phyloP scores from a whole-genome alignment of 768 basidiomycete genomes.

The Ramaria sp. region DNA sequence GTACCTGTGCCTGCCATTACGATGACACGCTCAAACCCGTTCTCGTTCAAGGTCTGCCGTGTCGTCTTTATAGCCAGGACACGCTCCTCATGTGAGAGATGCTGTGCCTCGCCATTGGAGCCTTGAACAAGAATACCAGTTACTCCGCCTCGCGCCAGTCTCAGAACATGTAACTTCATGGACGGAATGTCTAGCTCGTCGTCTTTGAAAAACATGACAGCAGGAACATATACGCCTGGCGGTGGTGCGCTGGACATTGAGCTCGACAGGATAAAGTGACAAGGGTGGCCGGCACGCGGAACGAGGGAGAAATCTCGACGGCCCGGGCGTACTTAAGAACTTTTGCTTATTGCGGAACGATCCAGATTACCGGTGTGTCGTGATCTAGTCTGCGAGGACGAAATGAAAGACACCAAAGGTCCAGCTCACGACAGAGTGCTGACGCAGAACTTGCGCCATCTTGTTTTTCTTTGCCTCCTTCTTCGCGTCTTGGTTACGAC shows the following conservation, averaged over 20 bases:
- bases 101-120: constrained; percentile 68
- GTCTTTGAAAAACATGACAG: constrained; percentile 63
- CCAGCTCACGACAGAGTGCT: background rate
- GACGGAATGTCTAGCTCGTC: constrained; percentile 61
- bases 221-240: constrained; percentile 66
- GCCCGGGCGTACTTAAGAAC: background rate
- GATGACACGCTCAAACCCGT: constrained; percentile 54
- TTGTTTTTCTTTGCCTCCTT: background rate
- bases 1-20: constrained; percentile 81
- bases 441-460: background rate
- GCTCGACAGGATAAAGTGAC: no score
- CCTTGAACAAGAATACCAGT: constrained; percentile 66
- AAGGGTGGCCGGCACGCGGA: background rate
- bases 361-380: background rate
- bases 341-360: background rate
- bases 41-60: constrained; percentile 58
- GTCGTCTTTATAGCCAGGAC: constrained; percentile 51
- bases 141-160: constrained; percentile 69
- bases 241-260: constrained; percentile 37
- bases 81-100: constrained; percentile 63
- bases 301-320: background rate
- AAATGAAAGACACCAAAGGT: no score
- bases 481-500: background rate
- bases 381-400: background rate
- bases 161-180: constrained; percentile 57